These are phyloP conservation scores for Deuterostichococcus epilithicus DNA, from an alignment of 139 green algal species.

Conservation along the genomic window DNA sequence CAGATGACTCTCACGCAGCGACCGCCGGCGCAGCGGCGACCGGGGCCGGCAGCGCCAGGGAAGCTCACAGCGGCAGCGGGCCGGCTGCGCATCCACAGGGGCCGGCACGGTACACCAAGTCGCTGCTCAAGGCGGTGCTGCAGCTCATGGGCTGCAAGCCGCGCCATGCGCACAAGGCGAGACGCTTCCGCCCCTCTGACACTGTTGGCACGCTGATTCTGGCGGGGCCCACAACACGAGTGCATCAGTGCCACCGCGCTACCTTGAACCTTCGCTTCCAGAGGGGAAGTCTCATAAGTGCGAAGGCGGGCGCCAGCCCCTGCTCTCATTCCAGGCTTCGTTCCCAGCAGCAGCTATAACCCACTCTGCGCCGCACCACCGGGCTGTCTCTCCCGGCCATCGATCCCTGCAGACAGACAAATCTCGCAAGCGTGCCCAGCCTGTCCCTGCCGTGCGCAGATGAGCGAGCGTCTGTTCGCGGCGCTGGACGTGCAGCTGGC, in stretches of 20 bases:
- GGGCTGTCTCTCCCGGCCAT: neutral
- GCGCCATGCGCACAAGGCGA: constrained; percentile 58
- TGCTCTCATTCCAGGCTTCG: constrained; percentile 1
- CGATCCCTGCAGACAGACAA: neutral
- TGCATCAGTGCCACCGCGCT: no score
- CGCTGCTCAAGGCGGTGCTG: constrained; percentile 57
- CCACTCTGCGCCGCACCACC: neutral
- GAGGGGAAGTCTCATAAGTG: no score
- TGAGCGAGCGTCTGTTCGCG: constrained; percentile 2
- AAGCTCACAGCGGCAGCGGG: no score
- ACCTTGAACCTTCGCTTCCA: no score
- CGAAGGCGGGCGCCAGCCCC: no score
- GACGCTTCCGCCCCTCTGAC: no score
- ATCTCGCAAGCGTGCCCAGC: neutral
- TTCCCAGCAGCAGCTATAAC: neutral
- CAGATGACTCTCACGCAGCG: no score
- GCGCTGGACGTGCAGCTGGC: neutral
- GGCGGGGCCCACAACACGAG: no score
- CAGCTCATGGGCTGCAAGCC: constrained; percentile 78
- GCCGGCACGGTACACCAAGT: constrained; percentile 60
- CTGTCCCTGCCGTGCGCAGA: neutral
- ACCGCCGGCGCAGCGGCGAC: no score
- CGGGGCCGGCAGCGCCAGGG: no score
- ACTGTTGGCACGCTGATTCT: no score
- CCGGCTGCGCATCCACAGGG: no score